phyloP scores from a whole-genome alignment of 179 eudicot genomes.

The Gypsophila paniculata region DNA sequence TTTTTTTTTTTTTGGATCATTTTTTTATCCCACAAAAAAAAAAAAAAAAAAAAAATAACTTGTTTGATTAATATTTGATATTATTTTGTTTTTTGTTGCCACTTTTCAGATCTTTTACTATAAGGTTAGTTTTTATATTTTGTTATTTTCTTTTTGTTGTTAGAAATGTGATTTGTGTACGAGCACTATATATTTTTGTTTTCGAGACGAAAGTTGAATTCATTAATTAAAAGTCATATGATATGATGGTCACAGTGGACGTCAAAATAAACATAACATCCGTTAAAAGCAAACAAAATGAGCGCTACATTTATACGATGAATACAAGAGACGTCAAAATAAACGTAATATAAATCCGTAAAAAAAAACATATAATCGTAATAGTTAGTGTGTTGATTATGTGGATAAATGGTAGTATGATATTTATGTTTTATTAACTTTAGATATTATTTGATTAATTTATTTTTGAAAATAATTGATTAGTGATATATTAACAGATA shows the following conservation, averaged over 20 bases:
- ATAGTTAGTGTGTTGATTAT: too few species aligned
- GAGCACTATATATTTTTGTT: too few species aligned
- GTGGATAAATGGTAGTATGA: too few species aligned
- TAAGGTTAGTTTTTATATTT: constrained; percentile 4
- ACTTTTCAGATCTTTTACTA: constrained; percentile 10
- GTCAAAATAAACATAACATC: too few species aligned
- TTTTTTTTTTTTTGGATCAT: not conserved
- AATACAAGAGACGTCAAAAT: too few species aligned
- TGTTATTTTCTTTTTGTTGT: not conserved
- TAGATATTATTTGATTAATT: not conserved
- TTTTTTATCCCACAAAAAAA: not conserved
- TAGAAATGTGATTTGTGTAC: not conserved
- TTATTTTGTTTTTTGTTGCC: not conserved
- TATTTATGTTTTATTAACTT: not conserved
- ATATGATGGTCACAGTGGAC: too few species aligned
- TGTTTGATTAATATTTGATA: not conserved
- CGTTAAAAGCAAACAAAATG: too few species aligned
- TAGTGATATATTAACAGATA: not conserved
- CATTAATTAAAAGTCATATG: too few species aligned
- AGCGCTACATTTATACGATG: too few species aligned
- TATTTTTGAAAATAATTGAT: not conserved
- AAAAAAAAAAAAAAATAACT: not conserved
- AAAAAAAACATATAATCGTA: too few species aligned
- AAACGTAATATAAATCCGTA: too few species aligned
- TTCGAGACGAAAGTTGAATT: too few species aligned